These are phyloP conservation scores for Penicillium sp. DNA, from an alignment of 2,329 filamentous ascomycete genomes.

Conservation along the genomic window DNA sequence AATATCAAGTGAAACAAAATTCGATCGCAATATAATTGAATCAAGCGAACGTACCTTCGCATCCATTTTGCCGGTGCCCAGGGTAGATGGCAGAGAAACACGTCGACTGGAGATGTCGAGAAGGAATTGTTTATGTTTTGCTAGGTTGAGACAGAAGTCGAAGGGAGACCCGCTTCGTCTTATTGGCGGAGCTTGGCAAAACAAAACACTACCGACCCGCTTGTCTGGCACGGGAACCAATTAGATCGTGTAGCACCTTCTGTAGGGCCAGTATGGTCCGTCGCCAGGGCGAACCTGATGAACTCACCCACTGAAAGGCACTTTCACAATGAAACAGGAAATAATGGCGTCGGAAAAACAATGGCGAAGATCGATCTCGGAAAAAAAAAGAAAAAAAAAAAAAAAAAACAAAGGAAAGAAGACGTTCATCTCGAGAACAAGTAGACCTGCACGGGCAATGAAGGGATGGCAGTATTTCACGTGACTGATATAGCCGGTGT, in stretches of 20 bases:
- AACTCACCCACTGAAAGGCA: background rate
- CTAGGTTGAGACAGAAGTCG: constrained; percentile 28
- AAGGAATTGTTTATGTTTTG: constrained; percentile 36
- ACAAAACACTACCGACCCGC: constrained; percentile 33
- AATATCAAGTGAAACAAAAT: background rate
- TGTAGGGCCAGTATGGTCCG: background rate
- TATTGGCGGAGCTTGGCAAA: constrained; percentile 32
- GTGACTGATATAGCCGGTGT: background rate
- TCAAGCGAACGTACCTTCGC: constrained; percentile 50
- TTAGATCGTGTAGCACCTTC: background rate
- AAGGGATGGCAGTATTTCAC: constrained; percentile 4
- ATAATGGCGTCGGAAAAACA: too few species aligned
- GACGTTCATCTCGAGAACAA: background rate
- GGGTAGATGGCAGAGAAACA: constrained; percentile 16
- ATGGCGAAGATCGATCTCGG: background rate
- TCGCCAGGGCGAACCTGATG: constrained; percentile 7
- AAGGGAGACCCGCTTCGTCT: constrained; percentile 21
- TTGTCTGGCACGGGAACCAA: constrained; percentile 1
- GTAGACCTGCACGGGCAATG: background rate
- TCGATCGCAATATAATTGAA: too few species aligned
- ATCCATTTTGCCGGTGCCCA: constrained; percentile 48
- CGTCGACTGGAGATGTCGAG: constrained; percentile 14
- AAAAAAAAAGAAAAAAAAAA: background rate
- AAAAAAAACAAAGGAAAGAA: background rate
- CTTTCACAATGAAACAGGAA: background rate